Evolutionary conservation across 2,329 filamentous ascomycete genomes (phyloP).

Genomic region (Madurella fahalii): DNA sequence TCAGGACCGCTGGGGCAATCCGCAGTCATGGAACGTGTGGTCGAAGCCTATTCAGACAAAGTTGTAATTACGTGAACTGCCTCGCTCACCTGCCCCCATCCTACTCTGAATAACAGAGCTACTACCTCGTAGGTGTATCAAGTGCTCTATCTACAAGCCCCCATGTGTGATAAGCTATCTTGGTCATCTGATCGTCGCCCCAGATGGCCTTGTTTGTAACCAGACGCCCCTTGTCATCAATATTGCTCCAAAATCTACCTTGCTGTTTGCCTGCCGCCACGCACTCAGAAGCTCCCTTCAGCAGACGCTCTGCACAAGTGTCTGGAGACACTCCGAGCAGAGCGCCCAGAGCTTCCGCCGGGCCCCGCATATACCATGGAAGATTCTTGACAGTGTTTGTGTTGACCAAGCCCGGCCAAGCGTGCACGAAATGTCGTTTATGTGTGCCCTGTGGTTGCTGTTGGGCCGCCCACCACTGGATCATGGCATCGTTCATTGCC

Average conservation of each 20-base stretch:
- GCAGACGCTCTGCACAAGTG: conserved; percentile 28
- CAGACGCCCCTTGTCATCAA: conserved; percentile 29
- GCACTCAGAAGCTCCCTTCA: conserved; percentile 23
- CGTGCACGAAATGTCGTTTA: conserved; percentile 36
- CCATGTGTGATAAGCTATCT: conserved; percentile 33
- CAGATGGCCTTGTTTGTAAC: conserved; percentile 29
- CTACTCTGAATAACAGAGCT: no score
- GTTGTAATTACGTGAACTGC: no score
- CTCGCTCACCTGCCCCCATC: no score
- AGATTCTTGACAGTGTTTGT: conserved; percentile 30
- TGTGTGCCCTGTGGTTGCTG: conserved; percentile 19
- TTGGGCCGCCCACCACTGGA: conserved; percentile 32
- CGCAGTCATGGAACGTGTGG: no score
- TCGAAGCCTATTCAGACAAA: no score
- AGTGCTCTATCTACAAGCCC: background rate
- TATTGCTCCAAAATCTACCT: conserved; percentile 27
- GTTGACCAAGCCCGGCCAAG: conserved; percentile 37
- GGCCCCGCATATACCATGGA: conserved; percentile 30
- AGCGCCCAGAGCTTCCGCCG: conserved; percentile 9
- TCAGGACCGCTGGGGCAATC: no score
- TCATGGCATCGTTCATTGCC: conserved; percentile 38
- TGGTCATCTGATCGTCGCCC: conserved; percentile 28
- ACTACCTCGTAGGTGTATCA: no score
- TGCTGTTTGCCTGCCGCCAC: conserved; percentile 17
- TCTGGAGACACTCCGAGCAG: conserved; percentile 28